A percentile compares a stretch with the other conserved stretches of the same genome.
Evolutionary conservation across 495 filamentous ascomycete genomes (phyloP).

Genomic region (Cladorrhinum samala): DNA sequence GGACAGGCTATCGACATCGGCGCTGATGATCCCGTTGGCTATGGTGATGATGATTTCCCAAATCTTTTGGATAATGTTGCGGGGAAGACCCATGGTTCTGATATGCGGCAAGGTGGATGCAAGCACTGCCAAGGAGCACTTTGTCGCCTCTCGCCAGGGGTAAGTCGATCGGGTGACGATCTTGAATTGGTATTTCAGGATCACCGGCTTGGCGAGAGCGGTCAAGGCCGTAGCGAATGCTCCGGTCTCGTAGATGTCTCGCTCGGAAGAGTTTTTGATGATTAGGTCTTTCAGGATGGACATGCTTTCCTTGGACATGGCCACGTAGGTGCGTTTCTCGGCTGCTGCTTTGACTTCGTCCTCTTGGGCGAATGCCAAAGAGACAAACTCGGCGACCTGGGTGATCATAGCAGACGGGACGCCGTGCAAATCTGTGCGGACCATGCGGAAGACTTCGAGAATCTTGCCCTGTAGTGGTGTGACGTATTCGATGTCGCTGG

Average conservation of each 20-base stretch:
- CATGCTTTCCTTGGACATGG: conserved; percentile 75
- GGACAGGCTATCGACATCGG: conserved; percentile 41
- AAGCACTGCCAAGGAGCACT: conserved; percentile 60
- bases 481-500: conserved; percentile 75
- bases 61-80: conserved; percentile 39
- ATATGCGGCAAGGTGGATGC: conserved; percentile 59
- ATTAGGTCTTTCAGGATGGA: conserved; percentile 60
- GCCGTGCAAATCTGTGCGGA: conserved; percentile 61
- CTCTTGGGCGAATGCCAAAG: conserved; percentile 53
- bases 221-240: conserved; percentile 54
- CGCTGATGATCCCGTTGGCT: conserved; percentile 52
- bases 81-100: conserved; percentile 46
- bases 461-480: conserved; percentile 73
- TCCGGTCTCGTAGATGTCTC: conserved; percentile 58
- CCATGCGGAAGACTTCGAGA: conserved; percentile 61
- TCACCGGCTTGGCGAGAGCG: conserved; percentile 61
- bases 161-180: conserved; percentile 50
- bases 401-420: conserved; percentile 62
- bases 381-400: conserved; percentile 62
- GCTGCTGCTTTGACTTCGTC: conserved; percentile 25
- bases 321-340: conserved; percentile 68
- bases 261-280: conserved; percentile 53
- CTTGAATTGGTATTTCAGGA: conserved; percentile 66
- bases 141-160: conserved; percentile 76
- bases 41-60: conserved; percentile 58